Conservation (phyloP, 139 green algal species). For the Chlorella sp. region DNA sequence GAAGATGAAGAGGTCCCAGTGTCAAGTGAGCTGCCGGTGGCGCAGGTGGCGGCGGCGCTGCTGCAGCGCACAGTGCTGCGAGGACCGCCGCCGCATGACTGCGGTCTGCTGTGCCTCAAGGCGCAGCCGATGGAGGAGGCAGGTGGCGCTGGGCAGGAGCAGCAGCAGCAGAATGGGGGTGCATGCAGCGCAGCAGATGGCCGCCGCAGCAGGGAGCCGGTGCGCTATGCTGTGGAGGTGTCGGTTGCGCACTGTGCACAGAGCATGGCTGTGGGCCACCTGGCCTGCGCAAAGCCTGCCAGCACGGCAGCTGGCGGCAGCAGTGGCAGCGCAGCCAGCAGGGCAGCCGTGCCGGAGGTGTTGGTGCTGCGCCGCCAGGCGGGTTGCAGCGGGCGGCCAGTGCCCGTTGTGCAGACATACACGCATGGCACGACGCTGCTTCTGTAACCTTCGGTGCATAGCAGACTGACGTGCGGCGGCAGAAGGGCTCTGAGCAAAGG, state of each 20-base stretch:
- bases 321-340: neutral
- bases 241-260: slow-evolving; percentile 45
- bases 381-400: neutral
- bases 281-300: neutral
- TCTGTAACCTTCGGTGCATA: neutral
- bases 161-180: neutral
- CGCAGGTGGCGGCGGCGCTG: neutral
- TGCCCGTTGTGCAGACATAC: slow-evolving; percentile 5
- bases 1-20: neutral
- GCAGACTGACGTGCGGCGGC: too few relatives aligned
- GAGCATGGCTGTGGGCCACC: slow-evolving; percentile 62
- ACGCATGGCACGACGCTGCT: slow-evolving; percentile 5
- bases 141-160: neutral
- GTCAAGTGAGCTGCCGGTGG: neutral
- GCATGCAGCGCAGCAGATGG: neutral
- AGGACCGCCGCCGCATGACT: slow-evolving; percentile 34
- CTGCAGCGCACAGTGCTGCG: slow-evolving; percentile 4
- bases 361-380: neutral
- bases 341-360: neutral
- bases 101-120: slow-evolving; percentile 51
- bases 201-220: neutral
- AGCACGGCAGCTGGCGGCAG: neutral
- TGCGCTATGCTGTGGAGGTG: slow-evolving; percentile 48
- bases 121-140: neutral
- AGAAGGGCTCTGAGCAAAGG: too few relatives aligned